Base-by-base conservation (phyloP, 805 yeast genomes). In the Monosporozyma unispora region DNA sequence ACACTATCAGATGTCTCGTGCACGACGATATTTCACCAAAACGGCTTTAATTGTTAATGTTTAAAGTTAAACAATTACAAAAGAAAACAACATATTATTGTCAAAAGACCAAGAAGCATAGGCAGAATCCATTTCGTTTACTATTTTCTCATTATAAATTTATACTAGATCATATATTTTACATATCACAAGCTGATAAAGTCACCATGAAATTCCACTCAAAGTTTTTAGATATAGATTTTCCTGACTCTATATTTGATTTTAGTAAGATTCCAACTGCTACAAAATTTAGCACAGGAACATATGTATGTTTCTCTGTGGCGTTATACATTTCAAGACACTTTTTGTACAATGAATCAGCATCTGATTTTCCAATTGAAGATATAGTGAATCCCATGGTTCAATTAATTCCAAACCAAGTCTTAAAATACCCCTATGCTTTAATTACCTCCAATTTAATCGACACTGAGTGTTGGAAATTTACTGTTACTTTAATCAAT, bases 391-490 rank as follows among this genome's bases (percentile, higher is more conserved):
- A 80, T 6, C 88, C 86, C 1, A 68, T 68, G 37, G 57, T 84
- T 40, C 88, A 85, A 64, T 69, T 84, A 64, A 76, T 84, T 5
- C 90, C 91, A 11, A 65, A 73, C 23, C 69, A 73, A 47, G 71
- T 81, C 0, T 56, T 81, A 3, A 69, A 66, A 48, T 70, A 79
- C 53, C 89, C 89, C 4, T 80, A 86, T 83, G 84, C 84, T 0
- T 56, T 83, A 2, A 60, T 77, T 27, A 73, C 82, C 2, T 74
- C 87, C 0, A 76, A 83, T n/a, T 81, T 82, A 60, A 78, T 83
- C 2, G 89, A 84, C 58, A 72, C 74, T 5, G 67, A 78, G 7
- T 45, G 77, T 2, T 58, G 78, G 55, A 70, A 75, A 39, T 76
- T 76, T 51, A 3, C 75, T 14, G 48, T 75, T 4, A 79, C 81